Base-by-base conservation (phyloP, 2,329 filamentous ascomycete genomes). In the Apiospora hydei region DNA sequence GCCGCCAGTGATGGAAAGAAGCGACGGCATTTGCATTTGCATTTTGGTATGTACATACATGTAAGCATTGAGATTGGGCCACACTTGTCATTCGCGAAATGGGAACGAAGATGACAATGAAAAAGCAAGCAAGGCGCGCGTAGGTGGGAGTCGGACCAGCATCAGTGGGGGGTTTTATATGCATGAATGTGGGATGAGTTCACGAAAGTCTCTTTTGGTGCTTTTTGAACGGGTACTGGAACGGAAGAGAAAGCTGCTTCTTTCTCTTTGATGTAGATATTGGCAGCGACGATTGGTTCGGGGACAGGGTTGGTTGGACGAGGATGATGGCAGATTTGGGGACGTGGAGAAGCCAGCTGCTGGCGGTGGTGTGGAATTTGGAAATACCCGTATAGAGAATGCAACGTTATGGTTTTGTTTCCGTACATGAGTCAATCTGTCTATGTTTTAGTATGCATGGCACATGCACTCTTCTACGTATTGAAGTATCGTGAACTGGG, bases 311-410 rank as follows among this genome's bases (percentile, higher is more conserved):
- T 7, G 41, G 13, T 11, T 43, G 10, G 10, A 8, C 41, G 41
- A 14, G 1, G 41, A 41, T 41, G 38, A 43, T 43, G 41, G 41
- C 13, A 4, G 51, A 16, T 21, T 21, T 2, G 53, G 53, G 53
- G 16, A 34, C 21, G 24, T 30, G 26, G 21, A 11, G 6, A 34
- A 11, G 6, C 8, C n/a, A 4, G 10, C 18, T 18, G 16, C 21
- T 47, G 49, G 26, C 21, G 34, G 7, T 47, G 49, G 26, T 34
- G 34, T 41, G 30, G 34, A 41, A 41, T 18, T 64, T 71, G 73
- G 69, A 66, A 72, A 78, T 78, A 77, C 76, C 76, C 76, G 70
- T 74, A 71, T 74, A 34, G 70, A 74, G 66, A 74, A 53, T 69
- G 57, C 30, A 38, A 61, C 34, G 57, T 44, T 70, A 30, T 49